Conservation (phyloP, 2,329 filamentous ascomycete genomes). For the Arthrobotrys entomopaga region DNA sequence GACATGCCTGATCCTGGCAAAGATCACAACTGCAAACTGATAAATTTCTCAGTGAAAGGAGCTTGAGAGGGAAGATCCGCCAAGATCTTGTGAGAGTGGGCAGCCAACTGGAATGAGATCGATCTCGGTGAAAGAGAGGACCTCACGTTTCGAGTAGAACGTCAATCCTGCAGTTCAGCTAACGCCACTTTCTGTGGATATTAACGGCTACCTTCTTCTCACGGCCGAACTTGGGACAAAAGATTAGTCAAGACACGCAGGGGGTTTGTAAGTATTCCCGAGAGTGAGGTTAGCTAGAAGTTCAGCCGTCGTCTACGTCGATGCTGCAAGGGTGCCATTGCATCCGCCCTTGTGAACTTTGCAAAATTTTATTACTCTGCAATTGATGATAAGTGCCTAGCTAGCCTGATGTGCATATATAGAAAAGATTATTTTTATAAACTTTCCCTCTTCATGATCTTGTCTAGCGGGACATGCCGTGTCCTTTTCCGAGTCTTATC, state of each 20-base stretch:
- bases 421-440: background rate
- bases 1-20: slow-evolving; percentile 47
- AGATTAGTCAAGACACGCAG: slow-evolving; percentile 14
- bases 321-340: slow-evolving; percentile 46
- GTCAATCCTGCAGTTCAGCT: slow-evolving; percentile 9
- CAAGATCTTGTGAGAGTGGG: slow-evolving; percentile 9
- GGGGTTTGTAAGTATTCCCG: too few species aligned
- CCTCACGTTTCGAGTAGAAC: slow-evolving; percentile 6
- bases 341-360: slow-evolving; percentile 9
- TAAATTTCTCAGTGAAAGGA: slow-evolving; percentile 54
- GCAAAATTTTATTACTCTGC: slow-evolving; percentile 4
- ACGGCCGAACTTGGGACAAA: slow-evolving; percentile 48
- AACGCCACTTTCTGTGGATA: slow-evolving; percentile 29
- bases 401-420: slow-evolving; percentile 13
- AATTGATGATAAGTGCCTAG: background rate
- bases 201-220: slow-evolving; percentile 49
- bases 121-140: background rate
- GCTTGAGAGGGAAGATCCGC: slow-evolving; percentile 12
- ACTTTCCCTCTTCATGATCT: slow-evolving; percentile 6
- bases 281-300: too few species aligned
- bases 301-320: slow-evolving; percentile 44
- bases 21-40: slow-evolving; percentile 32
- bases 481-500: slow-evolving; percentile 16
- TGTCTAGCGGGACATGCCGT: slow-evolving; percentile 19
- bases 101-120: background rate